These are phyloP conservation scores for Lachancea sp. DNA, from an alignment of 805 yeast genomes.

Conservation along the genomic window DNA sequence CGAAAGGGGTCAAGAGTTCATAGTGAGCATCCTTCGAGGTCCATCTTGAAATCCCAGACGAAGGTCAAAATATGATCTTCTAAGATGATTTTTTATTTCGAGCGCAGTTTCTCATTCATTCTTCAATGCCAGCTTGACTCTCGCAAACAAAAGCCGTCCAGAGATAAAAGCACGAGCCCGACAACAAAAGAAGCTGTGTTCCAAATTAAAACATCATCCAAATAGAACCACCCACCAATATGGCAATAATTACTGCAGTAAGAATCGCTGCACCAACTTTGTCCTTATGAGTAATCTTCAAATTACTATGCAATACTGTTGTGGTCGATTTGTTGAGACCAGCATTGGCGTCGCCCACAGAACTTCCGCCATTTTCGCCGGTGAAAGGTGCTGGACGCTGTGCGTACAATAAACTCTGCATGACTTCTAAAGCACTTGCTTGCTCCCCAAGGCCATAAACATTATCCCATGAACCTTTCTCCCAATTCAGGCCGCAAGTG, in stretches of 20 bases:
- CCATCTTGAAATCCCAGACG: too few relatives aligned
- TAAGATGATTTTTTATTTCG: too few relatives aligned
- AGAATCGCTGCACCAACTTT: conserved; percentile 86
- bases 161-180: too few relatives aligned
- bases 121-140: too few relatives aligned
- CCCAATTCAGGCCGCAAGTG: conserved; percentile 74
- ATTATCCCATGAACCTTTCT: conserved; percentile 51
- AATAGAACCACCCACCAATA: conserved; percentile 55
- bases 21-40: too few relatives aligned
- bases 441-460: conserved; percentile 73
- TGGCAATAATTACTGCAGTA: conserved; percentile 66
- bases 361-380: conserved; percentile 46
- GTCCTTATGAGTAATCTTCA: conserved; percentile 54
- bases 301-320: conserved; percentile 31
- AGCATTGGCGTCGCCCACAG: conserved; percentile 48
- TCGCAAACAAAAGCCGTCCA: too few relatives aligned
- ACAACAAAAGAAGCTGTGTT: not conserved
- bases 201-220: conserved; percentile 65
- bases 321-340: conserved; percentile 40
- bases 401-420: conserved; percentile 43
- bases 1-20: too few relatives aligned
- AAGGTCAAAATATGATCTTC: too few relatives aligned
- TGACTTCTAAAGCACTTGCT: conserved; percentile 63
- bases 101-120: too few relatives aligned
- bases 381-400: conserved; percentile 50